Conservation (phyloP, 2,329 filamentous ascomycete genomes). For the Sporothrix phasma region DNA sequence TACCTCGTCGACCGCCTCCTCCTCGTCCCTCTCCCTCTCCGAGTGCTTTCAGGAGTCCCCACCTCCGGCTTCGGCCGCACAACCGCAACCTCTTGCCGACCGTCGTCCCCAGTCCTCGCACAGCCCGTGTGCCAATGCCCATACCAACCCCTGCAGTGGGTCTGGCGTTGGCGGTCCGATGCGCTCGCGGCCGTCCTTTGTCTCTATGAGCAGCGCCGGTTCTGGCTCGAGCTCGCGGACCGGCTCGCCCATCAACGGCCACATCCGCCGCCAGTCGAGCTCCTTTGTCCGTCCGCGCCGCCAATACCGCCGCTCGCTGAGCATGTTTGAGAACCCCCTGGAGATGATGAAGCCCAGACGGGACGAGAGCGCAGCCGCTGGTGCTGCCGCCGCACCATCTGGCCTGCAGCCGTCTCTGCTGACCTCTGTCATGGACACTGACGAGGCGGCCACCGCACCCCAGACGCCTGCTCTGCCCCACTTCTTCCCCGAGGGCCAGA, state of each 20-base stretch:
- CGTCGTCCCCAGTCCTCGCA: slow-evolving; percentile 50
- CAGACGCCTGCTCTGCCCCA: slow-evolving; percentile 63
- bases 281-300: slow-evolving; percentile 69
- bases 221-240: slow-evolving; percentile 39
- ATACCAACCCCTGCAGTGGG: neutral
- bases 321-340: slow-evolving; percentile 92
- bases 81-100: slow-evolving; percentile 31
- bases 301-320: slow-evolving; percentile 82
- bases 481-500: slow-evolving; percentile 68
- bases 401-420: slow-evolving; percentile 41
- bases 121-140: slow-evolving; percentile 41
- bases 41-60: slow-evolving; percentile 79
- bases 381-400: slow-evolving; percentile 30
- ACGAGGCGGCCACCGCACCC: slow-evolving; percentile 51
- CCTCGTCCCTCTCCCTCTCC: slow-evolving; percentile 57
- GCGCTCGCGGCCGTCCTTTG: slow-evolving; percentile 56
- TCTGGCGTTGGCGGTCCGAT: slow-evolving; percentile 45
- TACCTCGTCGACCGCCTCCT: slow-evolving; percentile 24
- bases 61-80: slow-evolving; percentile 36
- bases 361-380: slow-evolving; percentile 44
- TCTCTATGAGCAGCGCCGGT: slow-evolving; percentile 39
- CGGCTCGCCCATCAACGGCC: slow-evolving; percentile 58
- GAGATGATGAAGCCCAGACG: slow-evolving; percentile 78
- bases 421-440: slow-evolving; percentile 73
- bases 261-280: slow-evolving; percentile 63